Evolutionary conservation across 2,329 filamentous ascomycete species (phyloP), one percentile per base, ranked within the genome.

Genomic region (Helotiales sp.): DNA sequence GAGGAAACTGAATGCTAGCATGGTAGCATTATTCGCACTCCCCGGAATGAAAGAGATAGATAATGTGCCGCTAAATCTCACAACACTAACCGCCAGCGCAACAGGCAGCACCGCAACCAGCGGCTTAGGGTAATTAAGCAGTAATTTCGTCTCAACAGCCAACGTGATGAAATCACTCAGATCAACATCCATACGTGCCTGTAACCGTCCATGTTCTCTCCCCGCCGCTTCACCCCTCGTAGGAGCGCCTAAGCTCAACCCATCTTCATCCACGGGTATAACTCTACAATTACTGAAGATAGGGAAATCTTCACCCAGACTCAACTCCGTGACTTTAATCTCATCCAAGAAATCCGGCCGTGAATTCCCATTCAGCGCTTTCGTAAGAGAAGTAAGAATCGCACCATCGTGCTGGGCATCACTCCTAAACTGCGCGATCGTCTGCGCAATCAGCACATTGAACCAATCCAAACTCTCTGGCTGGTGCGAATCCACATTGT

Each of bases 241-340:
- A 54, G 49, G 34, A 37, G 49, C 81, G 45, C 83, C 84, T 45
- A 90, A 81, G 52, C 81, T 84, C 40, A 89, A 79, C 0, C 91
- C 91, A 78, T 94, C 91, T 73, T 95, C 92, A 74, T 93, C 90
- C 0, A 97, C 92, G 1, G 94, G 93, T 68, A 97, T 97, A 64
- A 99, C 91, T 67, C 96, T 89, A 77, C 96, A 98, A 79, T 99
- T 99, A 82, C 94, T 97, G 79, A 99, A 97, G 62, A 99, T 99
- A 30, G 96, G 96, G 71, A 98, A 99, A 75, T 99, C 96, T 75
- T 99, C 96, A 32, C 96, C 96, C 4, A 99, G 83, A 60, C 91
- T 96, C 68, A 99, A 89, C 80, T 99, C 95, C 2, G 94, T 97
- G 63, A 99, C 92, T 28, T 90, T 90, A 70, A 99, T 98, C 76